Evolutionary conservation across 2,329 filamentous ascomycete genomes (phyloP).

Genomic region (Monilinia fructigena): DNA sequence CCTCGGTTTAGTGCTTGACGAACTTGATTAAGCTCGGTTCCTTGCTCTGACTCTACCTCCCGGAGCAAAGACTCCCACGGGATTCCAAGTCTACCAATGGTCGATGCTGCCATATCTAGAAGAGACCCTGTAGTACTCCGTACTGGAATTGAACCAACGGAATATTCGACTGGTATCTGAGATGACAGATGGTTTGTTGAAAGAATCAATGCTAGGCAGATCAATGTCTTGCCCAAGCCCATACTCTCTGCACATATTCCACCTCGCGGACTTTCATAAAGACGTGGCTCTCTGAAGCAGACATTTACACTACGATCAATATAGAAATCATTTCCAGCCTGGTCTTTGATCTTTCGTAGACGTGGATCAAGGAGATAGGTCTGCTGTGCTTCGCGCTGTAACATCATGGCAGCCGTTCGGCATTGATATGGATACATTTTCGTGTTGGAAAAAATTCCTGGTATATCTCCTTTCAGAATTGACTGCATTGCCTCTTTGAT

Average conservation of each 20-base stretch:
- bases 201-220: slow-evolving; percentile 74
- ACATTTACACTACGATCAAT: slow-evolving; percentile 64
- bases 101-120: slow-evolving; percentile 72
- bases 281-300: slow-evolving; percentile 63
- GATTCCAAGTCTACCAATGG: slow-evolving; percentile 62
- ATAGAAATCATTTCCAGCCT: slow-evolving; percentile 64
- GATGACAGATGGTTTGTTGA: slow-evolving; percentile 71
- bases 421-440: slow-evolving; percentile 75
- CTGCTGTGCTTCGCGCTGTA: slow-evolving; percentile 72
- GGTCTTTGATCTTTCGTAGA: slow-evolving; percentile 58
- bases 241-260: slow-evolving; percentile 81
- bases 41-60: slow-evolving; percentile 31
- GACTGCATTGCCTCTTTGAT: slow-evolving; percentile 54
- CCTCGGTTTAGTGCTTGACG: slow-evolving; percentile 54
- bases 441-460: slow-evolving; percentile 56
- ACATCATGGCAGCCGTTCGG: slow-evolving; percentile 77
- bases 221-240: slow-evolving; percentile 84
- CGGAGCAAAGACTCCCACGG: slow-evolving; percentile 70
- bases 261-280: slow-evolving; percentile 72
- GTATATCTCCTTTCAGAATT: slow-evolving; percentile 53
- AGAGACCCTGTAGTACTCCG: slow-evolving; percentile 58
- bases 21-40: background rate
- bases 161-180: slow-evolving; percentile 62
- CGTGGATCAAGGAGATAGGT: slow-evolving; percentile 70
- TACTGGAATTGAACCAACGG: slow-evolving; percentile 42